Conservation (phyloP, 495 filamentous ascomycete genomes). For the Glonium stellatum region DNA sequence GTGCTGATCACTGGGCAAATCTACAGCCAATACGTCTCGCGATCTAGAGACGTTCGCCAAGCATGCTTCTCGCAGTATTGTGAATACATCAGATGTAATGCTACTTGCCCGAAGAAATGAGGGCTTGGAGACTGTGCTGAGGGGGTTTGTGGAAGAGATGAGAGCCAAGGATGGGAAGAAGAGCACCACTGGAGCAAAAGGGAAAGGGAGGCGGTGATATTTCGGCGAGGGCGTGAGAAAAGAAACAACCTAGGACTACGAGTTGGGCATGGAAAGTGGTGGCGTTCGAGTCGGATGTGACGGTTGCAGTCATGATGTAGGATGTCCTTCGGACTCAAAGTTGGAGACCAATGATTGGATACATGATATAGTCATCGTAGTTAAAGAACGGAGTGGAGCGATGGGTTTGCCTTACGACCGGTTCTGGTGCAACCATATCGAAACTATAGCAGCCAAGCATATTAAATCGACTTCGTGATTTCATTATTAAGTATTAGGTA, state of each 20-base stretch:
- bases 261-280: neutral
- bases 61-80: slow-evolving; percentile 76
- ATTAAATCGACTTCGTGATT: neutral
- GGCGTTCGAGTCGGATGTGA: neutral
- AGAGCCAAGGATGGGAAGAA: slow-evolving; percentile 25
- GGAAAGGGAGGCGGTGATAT: slow-evolving; percentile 14
- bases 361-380: no score
- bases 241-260: slow-evolving; percentile 1
- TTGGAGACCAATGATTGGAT: no score
- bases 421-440: no score
- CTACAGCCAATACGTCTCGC: slow-evolving; percentile 19
- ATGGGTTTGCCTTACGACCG: no score
- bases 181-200: slow-evolving; percentile 6
- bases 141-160: slow-evolving; percentile 26
- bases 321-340: no score
- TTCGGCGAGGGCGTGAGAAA: slow-evolving; percentile 2
- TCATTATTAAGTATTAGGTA: slow-evolving; percentile 1
- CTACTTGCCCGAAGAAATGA: slow-evolving; percentile 80
- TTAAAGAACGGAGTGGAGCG: no score
- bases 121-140: slow-evolving; percentile 49
- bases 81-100: slow-evolving; percentile 81
- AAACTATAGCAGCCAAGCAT: no score
- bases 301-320: neutral
- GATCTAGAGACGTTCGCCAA: slow-evolving; percentile 58
- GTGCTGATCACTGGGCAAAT: neutral